Evolutionary conservation across 2,329 filamentous ascomycete genomes (phyloP).

Genomic region (Fusarium devonianum): DNA sequence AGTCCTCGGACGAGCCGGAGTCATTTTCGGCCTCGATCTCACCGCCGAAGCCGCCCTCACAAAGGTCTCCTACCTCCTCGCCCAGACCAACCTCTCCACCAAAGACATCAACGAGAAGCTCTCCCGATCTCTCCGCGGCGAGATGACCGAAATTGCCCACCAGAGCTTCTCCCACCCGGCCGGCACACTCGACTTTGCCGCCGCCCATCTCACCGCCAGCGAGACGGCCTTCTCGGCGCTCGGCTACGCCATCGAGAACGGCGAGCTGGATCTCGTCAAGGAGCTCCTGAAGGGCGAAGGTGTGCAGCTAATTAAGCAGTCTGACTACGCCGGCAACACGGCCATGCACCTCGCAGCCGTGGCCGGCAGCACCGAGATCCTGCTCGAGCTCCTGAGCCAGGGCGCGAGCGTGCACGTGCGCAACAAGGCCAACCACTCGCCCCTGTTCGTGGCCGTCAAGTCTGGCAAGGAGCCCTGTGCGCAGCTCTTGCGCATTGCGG

Average conservation of each 20-base stretch:
- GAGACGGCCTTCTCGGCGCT: slow-evolving; percentile 77
- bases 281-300: slow-evolving; percentile 73
- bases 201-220: slow-evolving; percentile 53
- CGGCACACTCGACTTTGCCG: slow-evolving; percentile 55
- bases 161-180: slow-evolving; percentile 80
- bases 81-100: slow-evolving; percentile 67
- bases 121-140: slow-evolving; percentile 78
- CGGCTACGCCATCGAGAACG: slow-evolving; percentile 79
- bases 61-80: slow-evolving; percentile 86
- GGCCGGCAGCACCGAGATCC: slow-evolving; percentile 60
- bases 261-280: slow-evolving; percentile 69
- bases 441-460: slow-evolving; percentile 68
- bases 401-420: slow-evolving; percentile 73
- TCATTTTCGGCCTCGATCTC: slow-evolving; percentile 88
- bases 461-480: slow-evolving; percentile 62
- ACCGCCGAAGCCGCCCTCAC: slow-evolving; percentile 91
- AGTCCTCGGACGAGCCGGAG: slow-evolving; percentile 80
- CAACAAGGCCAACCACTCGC: slow-evolving; percentile 71
- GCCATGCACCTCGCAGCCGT: slow-evolving; percentile 66
- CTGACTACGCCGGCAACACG: slow-evolving; percentile 85
- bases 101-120: slow-evolving; percentile 74
- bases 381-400: slow-evolving; percentile 64
- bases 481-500: slow-evolving; percentile 62
- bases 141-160: slow-evolving; percentile 78
- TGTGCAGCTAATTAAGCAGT: slow-evolving; percentile 71